A percentile compares a stretch with the other conserved stretches of the same genome.
phyloP scores from a whole-genome alignment of 2,329 filamentous ascomycete species.

The Neonectria hederae region DNA sequence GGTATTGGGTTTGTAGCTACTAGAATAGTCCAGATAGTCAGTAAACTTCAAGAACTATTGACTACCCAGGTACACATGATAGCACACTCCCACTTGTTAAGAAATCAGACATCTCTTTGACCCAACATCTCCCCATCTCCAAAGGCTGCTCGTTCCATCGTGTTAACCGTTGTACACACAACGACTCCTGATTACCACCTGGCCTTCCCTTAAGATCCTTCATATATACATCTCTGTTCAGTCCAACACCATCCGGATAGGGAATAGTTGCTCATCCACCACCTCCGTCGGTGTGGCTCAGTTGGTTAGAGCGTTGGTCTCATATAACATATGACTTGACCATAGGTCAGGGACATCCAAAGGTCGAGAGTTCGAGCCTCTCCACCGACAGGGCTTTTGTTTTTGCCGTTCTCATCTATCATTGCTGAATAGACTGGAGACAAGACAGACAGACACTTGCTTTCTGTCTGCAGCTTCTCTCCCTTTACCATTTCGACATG shows the following conservation, averaged over 20 bases:
- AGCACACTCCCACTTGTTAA: background rate
- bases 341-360: constrained; percentile 39
- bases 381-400: constrained; percentile 35
- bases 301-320: constrained; percentile 45
- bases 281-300: constrained; percentile 40
- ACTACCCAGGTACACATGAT: background rate
- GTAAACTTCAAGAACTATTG: background rate
- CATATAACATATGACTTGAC: constrained; percentile 38
- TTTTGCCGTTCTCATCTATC: background rate
- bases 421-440: background rate
- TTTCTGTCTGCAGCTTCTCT: background rate
- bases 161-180: background rate
- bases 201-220: background rate
- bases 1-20: background rate
- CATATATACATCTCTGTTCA: background rate
- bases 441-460: background rate
- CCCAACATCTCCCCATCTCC: background rate
- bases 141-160: background rate
- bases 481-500: background rate
- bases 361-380: constrained; percentile 45
- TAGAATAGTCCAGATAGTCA: background rate
- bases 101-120: background rate
- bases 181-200: background rate
- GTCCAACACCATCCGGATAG: constrained; percentile 18
- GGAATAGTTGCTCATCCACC: constrained; percentile 16